Conservation (phyloP, 805 yeast species). For the Barnettozyma populi region DNA sequence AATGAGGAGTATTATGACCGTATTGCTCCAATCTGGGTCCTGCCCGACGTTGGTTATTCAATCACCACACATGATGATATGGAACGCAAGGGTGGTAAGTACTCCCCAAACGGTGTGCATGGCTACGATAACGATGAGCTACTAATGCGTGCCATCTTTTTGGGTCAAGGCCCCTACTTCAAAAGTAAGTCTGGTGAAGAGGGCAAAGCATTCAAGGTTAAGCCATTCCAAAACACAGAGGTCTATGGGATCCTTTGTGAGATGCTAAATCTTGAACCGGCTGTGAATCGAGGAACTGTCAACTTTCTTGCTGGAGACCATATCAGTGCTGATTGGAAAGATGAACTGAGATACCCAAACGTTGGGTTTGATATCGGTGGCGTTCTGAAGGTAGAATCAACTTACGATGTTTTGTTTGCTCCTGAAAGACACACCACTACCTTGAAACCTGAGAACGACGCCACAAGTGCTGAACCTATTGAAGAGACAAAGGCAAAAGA, state of each 20-base stretch:
- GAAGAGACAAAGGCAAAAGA: conserved; percentile 5
- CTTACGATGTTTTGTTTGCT: conserved; percentile 43
- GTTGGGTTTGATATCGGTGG: conserved; percentile 40
- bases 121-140: conserved; percentile 78
- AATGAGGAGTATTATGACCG: conserved; percentile 42
- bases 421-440: conserved; percentile 14
- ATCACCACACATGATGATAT: conserved; percentile 57
- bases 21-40: conserved; percentile 79
- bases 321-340: conserved; percentile 43
- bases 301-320: conserved; percentile 26
- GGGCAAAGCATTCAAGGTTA: conserved; percentile 27
- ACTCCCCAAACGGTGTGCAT: conserved; percentile 55
- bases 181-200: conserved; percentile 16
- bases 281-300: conserved; percentile 54
- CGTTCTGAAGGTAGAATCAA: conserved; percentile 39
- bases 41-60: conserved; percentile 79
- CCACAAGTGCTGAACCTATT: neutral
- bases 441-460: conserved; percentile 6
- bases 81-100: conserved; percentile 28
- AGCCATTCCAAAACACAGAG: conserved; percentile 69
- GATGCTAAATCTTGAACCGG: conserved; percentile 44
- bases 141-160: conserved; percentile 77
- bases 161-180: conserved; percentile 81
- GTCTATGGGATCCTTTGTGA: conserved; percentile 74
- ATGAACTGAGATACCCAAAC: conserved; percentile 42